Base-by-base conservation (phyloP, 202 grass and related monocot genomes). In the Carex arenaria region DNA sequence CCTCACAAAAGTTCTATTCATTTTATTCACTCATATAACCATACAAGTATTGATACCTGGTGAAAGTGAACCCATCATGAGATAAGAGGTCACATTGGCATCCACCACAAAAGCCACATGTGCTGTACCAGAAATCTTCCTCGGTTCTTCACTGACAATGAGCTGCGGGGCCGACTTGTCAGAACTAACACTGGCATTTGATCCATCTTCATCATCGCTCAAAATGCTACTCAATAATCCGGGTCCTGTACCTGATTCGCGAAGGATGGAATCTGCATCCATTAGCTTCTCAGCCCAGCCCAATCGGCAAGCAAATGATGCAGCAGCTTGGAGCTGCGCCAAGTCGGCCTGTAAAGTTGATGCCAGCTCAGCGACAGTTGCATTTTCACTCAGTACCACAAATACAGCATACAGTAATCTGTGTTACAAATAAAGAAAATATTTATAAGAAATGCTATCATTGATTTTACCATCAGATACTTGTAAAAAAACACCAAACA, bases 31-130 rank as follows among this genome's bases (percentile, higher is more conserved):
- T 67, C 14, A 36, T 52, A 47, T 23, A 80, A 87, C 84, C 72
- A 85, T 72, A 85, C 61, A 85, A 36, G 40, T 76, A 47, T 63
- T 79, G 73, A 87, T 87, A 98, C 95, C 95, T 95, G 95, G 95
- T 17, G 95, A 98, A 62, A 98, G 56, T 47, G 95, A 98, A 28
- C 95, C 95, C 95, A 98, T 98, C 95, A 98, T 98, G 60, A 98
- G 84, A 85, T 98, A 98, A 30, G 95, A 98, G 80, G 95, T 98
- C 75, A 98, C 92, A 89, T 98, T 98, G 7, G 95, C 95, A 92
- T 98, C 95, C 84, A 98, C 95, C 87, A 98, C 89, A 68, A 98
- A 95, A 68, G 86, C 95, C 72, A 98, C 95, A 82, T 95, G 95
- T 85, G 91, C 89, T 43, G 83, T 89, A 51, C 88, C 89, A 81